Evolutionary conservation across 495 filamentous ascomycete species (phyloP).

Genomic region (Usnea hakonensis): DNA sequence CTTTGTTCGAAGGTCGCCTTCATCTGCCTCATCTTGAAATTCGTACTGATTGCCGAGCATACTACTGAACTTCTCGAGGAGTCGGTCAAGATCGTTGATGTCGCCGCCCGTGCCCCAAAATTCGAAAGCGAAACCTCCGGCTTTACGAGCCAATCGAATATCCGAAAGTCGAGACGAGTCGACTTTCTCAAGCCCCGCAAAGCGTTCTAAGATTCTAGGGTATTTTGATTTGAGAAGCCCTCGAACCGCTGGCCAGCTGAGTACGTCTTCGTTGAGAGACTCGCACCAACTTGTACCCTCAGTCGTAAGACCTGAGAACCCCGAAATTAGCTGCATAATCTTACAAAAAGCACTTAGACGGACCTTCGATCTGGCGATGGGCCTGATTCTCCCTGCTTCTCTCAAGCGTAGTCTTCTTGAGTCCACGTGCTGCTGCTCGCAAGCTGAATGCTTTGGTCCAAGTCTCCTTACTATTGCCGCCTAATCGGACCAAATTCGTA

Average conservation of each 20-base stretch:
- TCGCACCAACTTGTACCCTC: constrained; percentile 23
- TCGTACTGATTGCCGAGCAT: constrained; percentile 12
- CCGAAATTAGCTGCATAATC: background rate
- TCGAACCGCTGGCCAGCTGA: constrained; percentile 23
- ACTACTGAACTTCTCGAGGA: constrained; percentile 18
- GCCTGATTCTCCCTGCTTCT: constrained; percentile 2
- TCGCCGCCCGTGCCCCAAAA: constrained; percentile 27
- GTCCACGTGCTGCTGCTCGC: constrained; percentile 14
- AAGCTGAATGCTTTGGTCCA: constrained; percentile 22
- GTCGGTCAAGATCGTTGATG: constrained; percentile 20
- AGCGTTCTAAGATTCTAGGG: constrained; percentile 12
- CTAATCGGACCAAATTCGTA: constrained; percentile 54
- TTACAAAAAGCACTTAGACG: background rate
- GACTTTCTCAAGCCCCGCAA: constrained; percentile 17
- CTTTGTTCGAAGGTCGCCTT: background rate
- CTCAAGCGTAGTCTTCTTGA: constrained; percentile 15
- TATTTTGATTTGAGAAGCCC: constrained; percentile 17
- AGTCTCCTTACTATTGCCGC: constrained; percentile 46
- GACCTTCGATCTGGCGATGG: constrained; percentile 15
- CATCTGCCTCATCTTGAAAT: constrained; percentile 2
- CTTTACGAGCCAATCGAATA: constrained; percentile 23
- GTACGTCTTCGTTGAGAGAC: constrained; percentile 17
- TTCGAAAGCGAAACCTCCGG: constrained; percentile 26
- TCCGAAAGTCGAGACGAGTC: constrained; percentile 17
- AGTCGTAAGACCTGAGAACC: constrained; percentile 10